Evolutionary conservation across 441 rosid species (phyloP), one percentile per base, ranked within the genome.

Genomic region (Erodium texanum): DNA sequence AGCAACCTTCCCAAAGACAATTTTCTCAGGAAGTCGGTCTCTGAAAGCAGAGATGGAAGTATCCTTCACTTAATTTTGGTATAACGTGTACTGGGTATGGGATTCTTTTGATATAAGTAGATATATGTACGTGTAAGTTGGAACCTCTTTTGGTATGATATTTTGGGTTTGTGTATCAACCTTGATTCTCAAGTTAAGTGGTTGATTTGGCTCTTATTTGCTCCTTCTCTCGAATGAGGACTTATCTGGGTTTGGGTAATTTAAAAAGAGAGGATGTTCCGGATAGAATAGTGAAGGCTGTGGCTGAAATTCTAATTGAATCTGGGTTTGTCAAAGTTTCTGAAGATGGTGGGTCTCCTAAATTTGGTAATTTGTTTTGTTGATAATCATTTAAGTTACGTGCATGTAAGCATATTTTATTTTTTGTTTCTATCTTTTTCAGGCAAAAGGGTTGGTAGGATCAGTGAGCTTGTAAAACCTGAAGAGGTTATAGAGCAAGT

Each of bases 201-300:
- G 83, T 83, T 69, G 77, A 81, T 68, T 70, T 85, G 54, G 75
- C 83, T 73, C 73, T 85, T 59, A 78, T 85, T 27, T 83, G 87
- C 70, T 83, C 87, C 32, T 83, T 83, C 71, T 75, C 83, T 68
- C 83, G 82, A 70, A 83, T 83, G 77, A 80, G 85, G 62, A 72
- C 56, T 38, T 74, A 76, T 69, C 80, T 83, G 11, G 78, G 82
- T 24, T 73, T 85, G 72, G 82, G 74, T 32, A 74, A 69, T 29
- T 24, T 69, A 61, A 76, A 59, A 74, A 73, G 81, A 2, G 78
- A 80, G 16, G 86, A 83, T 19, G 75, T 83, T 48, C 78, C 86
- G 10, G 36, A 48, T n/a, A 29, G n/a, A 0, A n/a, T 74, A 10
- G 41, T 83, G 16, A 69, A 74, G 62, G 70, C 76, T 9, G 79